Percentiles rank a stretch among this genome's conserved stretches.
phyloP scores from a whole-genome alignment of 768 basidiomycete genomes.

The Calocybe gangraenosa region DNA sequence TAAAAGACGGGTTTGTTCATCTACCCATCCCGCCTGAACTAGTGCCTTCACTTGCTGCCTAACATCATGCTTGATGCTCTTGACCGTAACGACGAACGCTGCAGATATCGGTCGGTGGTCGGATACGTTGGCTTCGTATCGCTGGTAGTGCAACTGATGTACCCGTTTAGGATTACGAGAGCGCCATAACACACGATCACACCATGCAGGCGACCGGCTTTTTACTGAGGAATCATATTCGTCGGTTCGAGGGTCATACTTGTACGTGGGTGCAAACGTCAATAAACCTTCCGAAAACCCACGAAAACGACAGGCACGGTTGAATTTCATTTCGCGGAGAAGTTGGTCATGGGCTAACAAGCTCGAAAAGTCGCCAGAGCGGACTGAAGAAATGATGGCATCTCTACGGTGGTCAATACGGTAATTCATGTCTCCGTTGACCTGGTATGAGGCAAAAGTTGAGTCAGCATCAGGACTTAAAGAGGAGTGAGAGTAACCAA shows the following conservation, averaged over 20 bases:
- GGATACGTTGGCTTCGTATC: constrained; percentile 85
- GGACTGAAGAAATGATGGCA: constrained; percentile 65
- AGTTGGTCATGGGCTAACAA: constrained; percentile 85
- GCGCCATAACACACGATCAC: constrained; percentile 88
- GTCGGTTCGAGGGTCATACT: constrained; percentile 78
- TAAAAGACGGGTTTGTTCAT: constrained; percentile 39
- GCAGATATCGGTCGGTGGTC: constrained; percentile 91
- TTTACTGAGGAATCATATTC: constrained; percentile 91
- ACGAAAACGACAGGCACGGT: constrained; percentile 84
- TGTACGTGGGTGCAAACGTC: constrained; percentile 88
- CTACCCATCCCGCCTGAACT: constrained; percentile 53
- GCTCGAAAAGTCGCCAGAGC: constrained; percentile 56
- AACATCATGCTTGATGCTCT: constrained; percentile 58
- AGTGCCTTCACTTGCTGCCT: constrained; percentile 53
- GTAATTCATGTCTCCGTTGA: constrained; percentile 96
- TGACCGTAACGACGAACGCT: constrained; percentile 69
- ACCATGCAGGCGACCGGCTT: constrained; percentile 90
- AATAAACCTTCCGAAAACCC: constrained; percentile 80
- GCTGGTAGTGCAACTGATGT: constrained; percentile 60
- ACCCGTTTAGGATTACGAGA: constrained; percentile 55
- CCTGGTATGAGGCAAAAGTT: constrained; percentile 32
- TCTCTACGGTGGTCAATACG: constrained; percentile 94
- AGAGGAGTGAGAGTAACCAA: constrained; percentile 32
- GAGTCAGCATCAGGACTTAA: background rate
- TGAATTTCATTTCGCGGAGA: constrained; percentile 80